Base-by-base conservation (phyloP, 768 basidiomycete species). In the Rhizopogon vulgaris region DNA sequence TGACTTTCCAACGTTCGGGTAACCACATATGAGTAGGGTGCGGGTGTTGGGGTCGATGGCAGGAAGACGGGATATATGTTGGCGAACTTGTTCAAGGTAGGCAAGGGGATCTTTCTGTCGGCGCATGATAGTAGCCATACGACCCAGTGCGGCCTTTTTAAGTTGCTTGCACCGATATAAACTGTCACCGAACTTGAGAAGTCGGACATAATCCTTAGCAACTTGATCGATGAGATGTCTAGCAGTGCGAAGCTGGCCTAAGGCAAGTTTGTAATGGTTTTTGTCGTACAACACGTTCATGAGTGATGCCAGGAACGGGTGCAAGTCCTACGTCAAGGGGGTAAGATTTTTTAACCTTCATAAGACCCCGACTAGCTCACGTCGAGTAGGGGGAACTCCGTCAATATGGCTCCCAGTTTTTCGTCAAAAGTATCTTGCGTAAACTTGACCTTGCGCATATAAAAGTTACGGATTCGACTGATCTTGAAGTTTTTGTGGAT, bases 401-500 rank as follows among this genome's bases (percentile, higher is more conserved):
- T 80, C 64, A 99, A 75, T 66, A 99, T 99, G 32, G 85, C 87
- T 51, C 85, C 85, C 28, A 99, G 80, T 67, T 97, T 94, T 71
- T 97, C 94, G 54, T 96, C 94, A 59, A 98, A 97, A 14, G 89
- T 78, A 64, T 97, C 94, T 69, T 97, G 94, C 3, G 94, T 94
- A 69, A 96, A 98, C 71, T 95, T 98, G 73, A 99, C 95, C 71
- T 99, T 99, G 68, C 95, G 85, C 95, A 98, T 97, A 71, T 99
- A 96, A 65, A 93, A 93, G 63, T 93, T 92, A 56, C 95, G 83
- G 73, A 98, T 98, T 60, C 95, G 87, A 59, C 92, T 94, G 70
- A 99, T 99, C 77, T 99, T 97, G 78, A 96, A 97, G 77, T 97
- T 97, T 78, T 96, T 97, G 73, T 97, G 96, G 67, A 98, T 97